A percentile compares a stretch with the other conserved stretches of the same genome.
These are phyloP conservation scores for Dictyostelium intermedium DNA, from an alignment of 78 protist species.

Conservation along the genomic window DNA sequence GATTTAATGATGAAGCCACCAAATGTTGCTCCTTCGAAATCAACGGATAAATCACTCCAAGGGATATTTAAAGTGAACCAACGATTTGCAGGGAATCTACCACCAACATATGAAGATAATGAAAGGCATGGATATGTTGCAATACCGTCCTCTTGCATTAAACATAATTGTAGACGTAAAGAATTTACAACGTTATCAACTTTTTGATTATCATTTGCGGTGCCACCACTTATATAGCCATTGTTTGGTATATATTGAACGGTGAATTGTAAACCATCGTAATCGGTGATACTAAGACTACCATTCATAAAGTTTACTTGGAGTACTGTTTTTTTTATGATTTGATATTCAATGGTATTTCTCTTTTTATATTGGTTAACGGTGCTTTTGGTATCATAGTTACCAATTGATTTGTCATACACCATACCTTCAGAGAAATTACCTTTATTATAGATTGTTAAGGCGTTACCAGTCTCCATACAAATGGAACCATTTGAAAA, in stretches of 20 bases:
- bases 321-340: background rate
- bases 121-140: constrained; percentile 13
- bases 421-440: background rate
- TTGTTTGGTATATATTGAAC: background rate
- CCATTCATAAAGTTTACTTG: background rate
- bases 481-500: constrained; percentile 13
- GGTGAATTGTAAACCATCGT: background rate
- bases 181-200: background rate
- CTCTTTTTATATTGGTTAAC: background rate
- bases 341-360: background rate
- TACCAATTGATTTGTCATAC: background rate
- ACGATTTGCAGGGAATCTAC: constrained; percentile 31
- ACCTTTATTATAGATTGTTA: background rate
- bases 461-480: background rate
- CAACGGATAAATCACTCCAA: constrained; percentile 14
- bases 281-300: background rate
- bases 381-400: background rate
- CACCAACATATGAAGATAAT: constrained; percentile 37
- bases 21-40: background rate
- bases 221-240: background rate
- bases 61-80: constrained; percentile 47
- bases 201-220: background rate
- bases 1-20: background rate
- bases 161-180: background rate
- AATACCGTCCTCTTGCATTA: background rate